Percentiles rank a stretch among this genome's conserved stretches.
These are phyloP conservation scores for Vicia villosa DNA, from an alignment of 306 rosid genomes.

Conservation along the genomic window DNA sequence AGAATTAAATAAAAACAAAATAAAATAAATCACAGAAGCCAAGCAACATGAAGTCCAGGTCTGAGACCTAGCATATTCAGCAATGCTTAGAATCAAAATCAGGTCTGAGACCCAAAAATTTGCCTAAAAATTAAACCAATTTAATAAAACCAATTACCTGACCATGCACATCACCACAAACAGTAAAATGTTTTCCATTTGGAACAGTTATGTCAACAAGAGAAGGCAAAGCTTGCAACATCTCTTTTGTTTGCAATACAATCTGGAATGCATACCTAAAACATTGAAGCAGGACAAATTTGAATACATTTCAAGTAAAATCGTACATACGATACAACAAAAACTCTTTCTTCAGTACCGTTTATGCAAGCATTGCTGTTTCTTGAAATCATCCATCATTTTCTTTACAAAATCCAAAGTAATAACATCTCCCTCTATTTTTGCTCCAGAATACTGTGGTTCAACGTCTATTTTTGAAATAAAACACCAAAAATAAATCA, in stretches of 20 bases:
- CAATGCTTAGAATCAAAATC: neutral
- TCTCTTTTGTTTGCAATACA: conserved; percentile 82
- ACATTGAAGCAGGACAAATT: conserved; percentile 32
- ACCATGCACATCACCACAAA: conserved; percentile 99
- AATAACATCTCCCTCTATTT: conserved; percentile 89
- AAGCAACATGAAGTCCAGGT: neutral
- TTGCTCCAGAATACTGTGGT: conserved; percentile 89
- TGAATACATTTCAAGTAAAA: conserved; percentile 28
- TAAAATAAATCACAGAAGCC: neutral
- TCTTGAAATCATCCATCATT: conserved; percentile 97
- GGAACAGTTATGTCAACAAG: conserved; percentile 82
- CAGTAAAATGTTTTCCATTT: conserved; percentile 81
- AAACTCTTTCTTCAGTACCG: conserved; percentile 56
- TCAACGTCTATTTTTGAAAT: conserved; percentile 79
- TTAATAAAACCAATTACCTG: conserved; percentile 75
- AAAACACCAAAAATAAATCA: conserved; percentile 33
- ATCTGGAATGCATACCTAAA: conserved; percentile 94
- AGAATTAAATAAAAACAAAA: neutral
- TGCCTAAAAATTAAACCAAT: neutral
- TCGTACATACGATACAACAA: neutral
- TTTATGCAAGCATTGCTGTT: conserved; percentile 84
- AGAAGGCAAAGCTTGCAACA: conserved; percentile 81
- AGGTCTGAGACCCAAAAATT: neutral
- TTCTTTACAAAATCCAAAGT: conserved; percentile 90
- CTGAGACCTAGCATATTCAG: conserved; percentile 20